Evolutionary conservation across 352 stramenopile genomes (phyloP), one percentile per base, ranked within the genome.

Genomic region (Pythium folliculosum): DNA sequence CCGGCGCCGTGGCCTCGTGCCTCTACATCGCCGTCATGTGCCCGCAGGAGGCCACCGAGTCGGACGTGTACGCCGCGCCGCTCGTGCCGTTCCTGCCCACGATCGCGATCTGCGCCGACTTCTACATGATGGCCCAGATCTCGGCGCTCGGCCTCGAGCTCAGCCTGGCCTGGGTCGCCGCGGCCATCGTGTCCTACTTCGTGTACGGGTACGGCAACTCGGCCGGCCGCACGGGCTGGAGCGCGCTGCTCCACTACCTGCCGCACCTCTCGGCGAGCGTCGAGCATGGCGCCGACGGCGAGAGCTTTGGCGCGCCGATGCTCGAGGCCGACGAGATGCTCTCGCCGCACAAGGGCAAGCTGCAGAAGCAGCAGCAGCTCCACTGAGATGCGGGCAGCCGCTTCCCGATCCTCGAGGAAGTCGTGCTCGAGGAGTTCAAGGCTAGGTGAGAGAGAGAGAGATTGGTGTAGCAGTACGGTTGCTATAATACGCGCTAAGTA

Each of bases 191-290:
- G 14, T 90, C 85, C 59, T 94, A 94, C 73, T 90, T 91, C 43
- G 70, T 76, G 10, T 94, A 94, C 66, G 86, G 86, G 37, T 94
- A 90, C 72, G 69, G 67, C 59, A 77, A 89, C 75, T 81, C 80
- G 16, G 80, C 77, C 12, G 82, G 83, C 37, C 84, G 81, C 60
- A 82, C 76, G 2, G 81, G 76, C 17, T 93, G 85, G 85, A 85
- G 76, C 55, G 60, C 73, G 38, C 63, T 91, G 58, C 56, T 92
- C 30, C 75, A 78, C 44, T 81, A 75, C 38, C 52, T 89, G 23
- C 81, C 81, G 17, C 73, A 73, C 38, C 53, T 60, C 35, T 60
- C 53, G 37, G 53, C 53, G 21, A 60, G 53, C 37, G 32, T 35
- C n/a, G 30, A 49, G 3, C 30, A 45, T 5, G 10, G 7, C 12